Percentiles rank a stretch among this genome's conserved stretches.
phyloP scores from a whole-genome alignment of 441 rosid genomes.

The Raphanus hybrid region DNA sequence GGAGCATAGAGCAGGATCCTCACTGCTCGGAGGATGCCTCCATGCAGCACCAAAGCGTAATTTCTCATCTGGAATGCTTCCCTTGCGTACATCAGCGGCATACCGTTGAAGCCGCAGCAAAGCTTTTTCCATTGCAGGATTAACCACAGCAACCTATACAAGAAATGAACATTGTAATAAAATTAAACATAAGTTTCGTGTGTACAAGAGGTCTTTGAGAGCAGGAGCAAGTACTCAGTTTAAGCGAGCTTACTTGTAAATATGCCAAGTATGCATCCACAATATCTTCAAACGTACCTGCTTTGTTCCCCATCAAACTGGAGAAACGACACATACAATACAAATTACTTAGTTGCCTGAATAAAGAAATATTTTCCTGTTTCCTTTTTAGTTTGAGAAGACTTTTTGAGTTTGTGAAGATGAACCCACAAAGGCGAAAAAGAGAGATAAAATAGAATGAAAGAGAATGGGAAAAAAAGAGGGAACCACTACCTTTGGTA shows the following conservation, averaged over 20 bases:
- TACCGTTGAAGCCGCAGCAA: conserved; percentile 63
- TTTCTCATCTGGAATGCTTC: conserved; percentile 68
- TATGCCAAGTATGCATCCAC: conserved; percentile 89
- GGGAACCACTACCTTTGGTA: conserved; percentile 65
- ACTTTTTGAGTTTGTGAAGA: neutral
- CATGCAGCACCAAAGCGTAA: conserved; percentile 90
- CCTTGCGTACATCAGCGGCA: conserved; percentile 69
- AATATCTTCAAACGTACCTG: conserved; percentile 79
- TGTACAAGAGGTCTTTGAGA: conserved; percentile 2
- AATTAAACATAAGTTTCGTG: neutral
- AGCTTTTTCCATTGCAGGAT: conserved; percentile 93
- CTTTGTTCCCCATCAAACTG: conserved; percentile 74
- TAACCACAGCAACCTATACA: conserved; percentile 74
- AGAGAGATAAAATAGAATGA: neutral
- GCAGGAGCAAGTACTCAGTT: conserved; percentile 20
- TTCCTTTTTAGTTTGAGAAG: neutral
- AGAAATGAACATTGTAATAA: conserved; percentile 8
- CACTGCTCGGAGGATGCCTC: conserved; percentile 82
- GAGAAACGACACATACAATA: conserved; percentile 9
- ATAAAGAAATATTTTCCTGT: neutral
- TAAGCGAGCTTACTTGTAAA: conserved; percentile 65
- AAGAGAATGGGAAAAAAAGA: conserved; percentile 13
- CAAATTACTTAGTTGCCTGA: neutral
- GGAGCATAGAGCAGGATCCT: conserved; percentile 46
- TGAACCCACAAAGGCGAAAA: neutral